Conservation (phyloP, 2,329 filamentous ascomycete genomes). For the Apiospora marii region DNA sequence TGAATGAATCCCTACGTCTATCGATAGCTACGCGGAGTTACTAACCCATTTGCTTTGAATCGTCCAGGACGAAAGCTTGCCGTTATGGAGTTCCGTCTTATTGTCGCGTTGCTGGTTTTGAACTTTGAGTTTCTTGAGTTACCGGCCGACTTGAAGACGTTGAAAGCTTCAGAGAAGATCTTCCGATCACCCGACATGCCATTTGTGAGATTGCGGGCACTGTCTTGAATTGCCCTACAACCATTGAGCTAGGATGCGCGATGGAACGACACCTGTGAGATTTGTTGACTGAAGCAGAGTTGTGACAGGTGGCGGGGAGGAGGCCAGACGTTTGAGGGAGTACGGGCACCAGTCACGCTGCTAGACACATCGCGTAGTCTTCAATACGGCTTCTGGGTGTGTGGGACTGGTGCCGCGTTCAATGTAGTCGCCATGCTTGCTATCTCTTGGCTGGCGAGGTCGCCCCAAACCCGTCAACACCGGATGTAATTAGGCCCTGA, state of each 20-base stretch:
- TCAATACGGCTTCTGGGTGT: no score
- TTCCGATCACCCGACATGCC: background rate
- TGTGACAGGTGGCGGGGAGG: no score
- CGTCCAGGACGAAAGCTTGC: constrained; percentile 31
- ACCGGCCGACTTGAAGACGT: constrained; percentile 25
- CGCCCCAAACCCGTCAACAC: no score
- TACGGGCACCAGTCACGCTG: no score
- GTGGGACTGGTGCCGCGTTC: no score
- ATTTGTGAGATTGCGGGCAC: background rate
- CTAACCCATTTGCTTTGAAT: background rate
- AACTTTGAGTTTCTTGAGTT: constrained; percentile 31
- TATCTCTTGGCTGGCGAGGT: no score
- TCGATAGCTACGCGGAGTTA: background rate
- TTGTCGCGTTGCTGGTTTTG: constrained; percentile 29
- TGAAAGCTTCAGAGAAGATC: constrained; percentile 12
- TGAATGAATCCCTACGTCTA: background rate
- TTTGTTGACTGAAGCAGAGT: no score
- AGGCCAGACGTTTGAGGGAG: no score
- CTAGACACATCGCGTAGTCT: no score
- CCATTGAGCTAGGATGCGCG: background rate
- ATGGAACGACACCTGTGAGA: no score
- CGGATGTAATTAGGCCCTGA: no score
- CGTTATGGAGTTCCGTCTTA: constrained; percentile 31
- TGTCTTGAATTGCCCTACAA: background rate
- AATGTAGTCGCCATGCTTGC: no score